phyloP scores from a whole-genome alignment of 176 grass and related monocot species.

The Aegilops tauschii region DNA sequence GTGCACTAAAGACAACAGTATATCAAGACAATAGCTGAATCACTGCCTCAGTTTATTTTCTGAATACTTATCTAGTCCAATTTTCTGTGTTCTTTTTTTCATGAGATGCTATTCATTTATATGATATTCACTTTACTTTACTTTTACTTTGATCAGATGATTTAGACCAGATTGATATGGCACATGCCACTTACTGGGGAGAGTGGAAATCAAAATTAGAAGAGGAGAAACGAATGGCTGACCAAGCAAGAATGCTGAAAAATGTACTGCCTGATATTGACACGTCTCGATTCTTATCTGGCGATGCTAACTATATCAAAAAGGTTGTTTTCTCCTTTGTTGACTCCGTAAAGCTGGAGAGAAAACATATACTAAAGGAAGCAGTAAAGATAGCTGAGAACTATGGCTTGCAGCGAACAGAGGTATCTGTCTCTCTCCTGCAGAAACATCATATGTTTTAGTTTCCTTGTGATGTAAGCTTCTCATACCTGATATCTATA shows the following conservation, averaged over 20 bases:
- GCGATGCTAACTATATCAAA: conserved; percentile 72
- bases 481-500: conserved; percentile 30
- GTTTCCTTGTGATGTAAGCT: conserved; percentile 34
- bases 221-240: conserved; percentile 83
- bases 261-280: conserved; percentile 78
- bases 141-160: conserved; percentile 67
- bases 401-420: conserved; percentile 72
- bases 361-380: conserved; percentile 84
- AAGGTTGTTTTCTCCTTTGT: conserved; percentile 69
- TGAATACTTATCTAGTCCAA: conserved; percentile 10
- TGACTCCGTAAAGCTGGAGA: conserved; percentile 74
- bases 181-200: conserved; percentile 76
- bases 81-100: conserved; percentile 16
- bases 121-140: conserved; percentile 18
- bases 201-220: conserved; percentile 95
- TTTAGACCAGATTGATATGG: conserved; percentile 63
- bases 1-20: neutral
- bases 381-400: conserved; percentile 79
- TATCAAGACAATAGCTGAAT: conserved; percentile 1
- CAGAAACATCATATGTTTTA: conserved; percentile 15
- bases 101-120: conserved; percentile 22
- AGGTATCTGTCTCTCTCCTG: conserved; percentile 38
- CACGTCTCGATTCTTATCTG: conserved; percentile 70
- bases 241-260: conserved; percentile 74
- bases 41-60: neutral